phyloP scores from a whole-genome alignment of 768 basidiomycete species.

The Panellus pusillus region DNA sequence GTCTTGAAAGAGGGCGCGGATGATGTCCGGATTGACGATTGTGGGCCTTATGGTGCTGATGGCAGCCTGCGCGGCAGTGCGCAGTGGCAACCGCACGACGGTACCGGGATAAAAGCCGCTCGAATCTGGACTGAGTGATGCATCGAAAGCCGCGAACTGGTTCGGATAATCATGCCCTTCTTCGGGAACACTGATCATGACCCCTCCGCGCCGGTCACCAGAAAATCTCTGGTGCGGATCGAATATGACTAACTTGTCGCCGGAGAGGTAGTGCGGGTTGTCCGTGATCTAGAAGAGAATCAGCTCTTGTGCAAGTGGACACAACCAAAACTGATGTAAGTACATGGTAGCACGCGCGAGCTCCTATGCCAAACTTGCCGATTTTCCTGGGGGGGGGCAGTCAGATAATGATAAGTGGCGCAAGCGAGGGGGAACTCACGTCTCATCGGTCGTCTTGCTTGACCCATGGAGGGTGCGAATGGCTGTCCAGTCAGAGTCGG shows the following conservation, averaged over 20 bases:
- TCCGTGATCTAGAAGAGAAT: constrained; percentile 28
- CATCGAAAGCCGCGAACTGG: constrained; percentile 26
- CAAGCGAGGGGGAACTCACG: constrained; percentile 16
- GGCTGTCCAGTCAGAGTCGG: constrained; percentile 29
- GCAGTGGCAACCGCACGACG: constrained; percentile 31
- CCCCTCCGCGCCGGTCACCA: constrained; percentile 18
- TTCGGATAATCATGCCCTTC: constrained; percentile 15
- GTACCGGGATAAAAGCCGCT: constrained; percentile 20
- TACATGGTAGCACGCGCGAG: constrained; percentile 33
- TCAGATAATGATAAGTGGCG: background rate
- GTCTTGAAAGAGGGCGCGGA: constrained; percentile 23
- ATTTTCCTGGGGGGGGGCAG: constrained; percentile 23
- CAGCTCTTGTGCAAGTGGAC: background rate
- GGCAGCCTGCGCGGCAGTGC: constrained; percentile 19
- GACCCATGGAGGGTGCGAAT: constrained; percentile 29
- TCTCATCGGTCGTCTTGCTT: constrained; percentile 28
- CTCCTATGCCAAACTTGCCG: constrained; percentile 34
- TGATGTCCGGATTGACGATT: constrained; percentile 14
- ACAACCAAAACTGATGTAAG: background rate
- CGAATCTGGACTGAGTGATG: constrained; percentile 1
- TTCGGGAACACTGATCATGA: constrained; percentile 10
- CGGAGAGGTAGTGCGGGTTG: constrained; percentile 31
- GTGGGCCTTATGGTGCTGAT: constrained; percentile 14
- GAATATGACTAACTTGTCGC: constrained; percentile 26
- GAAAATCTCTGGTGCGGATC: constrained; percentile 29